These are phyloP conservation scores for Boehmeria nivea DNA, from an alignment of 306 rosid species.

Conservation along the genomic window DNA sequence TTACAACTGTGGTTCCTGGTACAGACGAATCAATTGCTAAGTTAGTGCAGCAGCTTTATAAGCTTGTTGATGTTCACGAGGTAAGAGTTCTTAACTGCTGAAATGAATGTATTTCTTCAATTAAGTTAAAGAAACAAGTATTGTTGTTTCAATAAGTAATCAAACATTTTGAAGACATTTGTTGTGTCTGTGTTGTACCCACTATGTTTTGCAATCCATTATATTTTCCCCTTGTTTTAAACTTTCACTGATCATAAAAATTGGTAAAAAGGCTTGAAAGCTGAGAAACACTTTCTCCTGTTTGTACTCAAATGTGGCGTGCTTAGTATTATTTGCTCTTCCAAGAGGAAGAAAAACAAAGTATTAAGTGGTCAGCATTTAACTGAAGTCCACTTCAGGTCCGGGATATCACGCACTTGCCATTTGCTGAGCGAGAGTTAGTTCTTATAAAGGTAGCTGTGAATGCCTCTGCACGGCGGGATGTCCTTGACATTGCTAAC, in stretches of 20 bases:
- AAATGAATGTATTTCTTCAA: constrained; percentile 12
- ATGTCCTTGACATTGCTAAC: constrained; percentile 79
- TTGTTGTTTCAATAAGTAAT: too few species aligned
- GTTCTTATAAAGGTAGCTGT: constrained; percentile 79
- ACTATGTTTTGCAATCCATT: too few species aligned
- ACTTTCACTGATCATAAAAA: too few species aligned
- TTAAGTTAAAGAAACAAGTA: constrained; percentile 5
- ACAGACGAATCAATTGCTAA: constrained; percentile 71
- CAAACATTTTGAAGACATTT: too few species aligned
- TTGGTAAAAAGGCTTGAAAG: too few species aligned
- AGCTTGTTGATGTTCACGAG: constrained; percentile 67
- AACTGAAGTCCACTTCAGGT: constrained; percentile 38
- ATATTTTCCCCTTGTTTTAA: too few species aligned
- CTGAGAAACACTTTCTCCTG: too few species aligned
- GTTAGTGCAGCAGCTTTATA: constrained; percentile 74
- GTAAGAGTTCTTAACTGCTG: constrained; percentile 34
- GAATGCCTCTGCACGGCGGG: constrained; percentile 73
- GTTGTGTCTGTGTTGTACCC: too few species aligned
- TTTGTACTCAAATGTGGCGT: too few species aligned
- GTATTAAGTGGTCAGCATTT: constrained; percentile 6
- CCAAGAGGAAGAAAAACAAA: background rate
- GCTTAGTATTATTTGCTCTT: background rate
- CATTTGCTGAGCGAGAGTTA: constrained; percentile 84
- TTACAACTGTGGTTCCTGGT: constrained; percentile 88
- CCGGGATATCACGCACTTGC: constrained; percentile 65